Evolutionary conservation across 2,329 filamentous ascomycete species (phyloP).

Genomic region (Pseudogymnoascus sp.): DNA sequence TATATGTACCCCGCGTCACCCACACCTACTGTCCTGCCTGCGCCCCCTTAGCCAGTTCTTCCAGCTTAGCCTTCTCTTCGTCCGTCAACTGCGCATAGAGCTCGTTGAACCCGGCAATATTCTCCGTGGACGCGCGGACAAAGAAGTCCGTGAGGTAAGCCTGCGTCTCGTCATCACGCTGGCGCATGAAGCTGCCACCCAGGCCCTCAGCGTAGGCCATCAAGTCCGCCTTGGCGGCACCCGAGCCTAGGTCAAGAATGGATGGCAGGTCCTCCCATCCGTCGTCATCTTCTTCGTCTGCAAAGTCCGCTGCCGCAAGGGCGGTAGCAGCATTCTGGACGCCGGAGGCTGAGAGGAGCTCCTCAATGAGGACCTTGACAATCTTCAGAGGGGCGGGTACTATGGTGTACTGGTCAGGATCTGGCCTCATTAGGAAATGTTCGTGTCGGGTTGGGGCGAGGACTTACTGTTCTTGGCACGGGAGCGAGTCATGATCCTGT

Average conservation of each 20-base stretch:
- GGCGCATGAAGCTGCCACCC: conserved; percentile 47
- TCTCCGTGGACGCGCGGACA: conserved; percentile 33
- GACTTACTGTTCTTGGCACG: conserved; percentile 71
- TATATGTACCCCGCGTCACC: background rate
- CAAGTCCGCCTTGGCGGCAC: conserved; percentile 63
- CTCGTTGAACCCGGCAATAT: conserved; percentile 32
- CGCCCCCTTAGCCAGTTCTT: conserved; percentile 26
- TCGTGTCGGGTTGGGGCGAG: conserved; percentile 17
- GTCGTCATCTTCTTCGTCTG: conserved; percentile 64
- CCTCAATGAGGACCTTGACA: conserved; percentile 88
- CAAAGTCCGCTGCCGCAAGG: conserved; percentile 49
- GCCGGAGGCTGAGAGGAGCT: conserved; percentile 75
- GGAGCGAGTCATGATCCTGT: conserved; percentile 88
- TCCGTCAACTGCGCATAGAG: conserved; percentile 30
- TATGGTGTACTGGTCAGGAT: conserved; percentile 83
- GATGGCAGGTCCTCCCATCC: conserved; percentile 80
- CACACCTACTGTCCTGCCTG: background rate
- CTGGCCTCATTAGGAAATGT: conserved; percentile 34
- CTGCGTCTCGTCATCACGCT: conserved; percentile 85
- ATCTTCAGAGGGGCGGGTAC: conserved; percentile 90
- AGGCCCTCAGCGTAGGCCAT: conserved; percentile 66
- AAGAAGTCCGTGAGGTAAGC: conserved; percentile 80
- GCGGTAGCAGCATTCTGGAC: conserved; percentile 50
- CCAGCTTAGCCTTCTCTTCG: conserved; percentile 43
- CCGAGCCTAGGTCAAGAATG: conserved; percentile 67